Evolutionary conservation across 805 yeast genomes (phyloP).

Genomic region (Kazachstania martiniae): DNA sequence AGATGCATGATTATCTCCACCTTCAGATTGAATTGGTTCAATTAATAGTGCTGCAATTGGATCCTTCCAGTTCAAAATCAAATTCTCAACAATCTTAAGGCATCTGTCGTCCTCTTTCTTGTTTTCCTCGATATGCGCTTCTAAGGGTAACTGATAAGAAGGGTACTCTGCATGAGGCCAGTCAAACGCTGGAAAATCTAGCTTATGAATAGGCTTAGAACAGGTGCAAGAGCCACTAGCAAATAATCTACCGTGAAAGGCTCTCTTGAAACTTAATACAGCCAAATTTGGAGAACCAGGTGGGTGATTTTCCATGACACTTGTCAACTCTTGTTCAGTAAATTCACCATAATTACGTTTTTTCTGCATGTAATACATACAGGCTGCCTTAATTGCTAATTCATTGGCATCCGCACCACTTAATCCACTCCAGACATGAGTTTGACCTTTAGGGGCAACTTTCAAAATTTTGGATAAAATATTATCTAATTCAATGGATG

Average conservation of each 20-base stretch:
- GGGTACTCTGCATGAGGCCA: conserved; percentile 98
- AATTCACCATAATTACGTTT: conserved; percentile 59
- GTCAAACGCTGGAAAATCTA: conserved; percentile 84
- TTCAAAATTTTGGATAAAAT: conserved; percentile 41
- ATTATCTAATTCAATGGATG: conserved; percentile 42
- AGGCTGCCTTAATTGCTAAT: conserved; percentile 61
- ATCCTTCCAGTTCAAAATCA: conserved; percentile 52
- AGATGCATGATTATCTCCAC: conserved; percentile 67
- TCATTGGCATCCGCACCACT: conserved; percentile 65
- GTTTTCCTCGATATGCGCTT: conserved; percentile 54
- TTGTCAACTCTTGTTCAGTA: conserved; percentile 53
- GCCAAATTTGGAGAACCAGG: conserved; percentile 89
- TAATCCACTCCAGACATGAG: conserved; percentile 52
- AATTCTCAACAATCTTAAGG: conserved; percentile 60
- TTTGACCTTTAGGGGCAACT: conserved; percentile 55
- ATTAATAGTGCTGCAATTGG: conserved; percentile 85
- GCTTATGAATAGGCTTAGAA: conserved; percentile 89
- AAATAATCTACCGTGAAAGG: conserved; percentile 92
- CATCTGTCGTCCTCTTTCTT: conserved; percentile 72
- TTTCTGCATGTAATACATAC: conserved; percentile 49
- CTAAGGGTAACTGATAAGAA: conserved; percentile 72
- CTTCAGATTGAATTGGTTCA: conserved; percentile 79
- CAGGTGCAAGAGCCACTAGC: conserved; percentile 87
- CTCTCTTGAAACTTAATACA: conserved; percentile 73
- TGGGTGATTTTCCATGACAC: conserved; percentile 70